phyloP scores from a whole-genome alignment of 2,329 filamentous ascomycete species.

The Claviceps digitariae region DNA sequence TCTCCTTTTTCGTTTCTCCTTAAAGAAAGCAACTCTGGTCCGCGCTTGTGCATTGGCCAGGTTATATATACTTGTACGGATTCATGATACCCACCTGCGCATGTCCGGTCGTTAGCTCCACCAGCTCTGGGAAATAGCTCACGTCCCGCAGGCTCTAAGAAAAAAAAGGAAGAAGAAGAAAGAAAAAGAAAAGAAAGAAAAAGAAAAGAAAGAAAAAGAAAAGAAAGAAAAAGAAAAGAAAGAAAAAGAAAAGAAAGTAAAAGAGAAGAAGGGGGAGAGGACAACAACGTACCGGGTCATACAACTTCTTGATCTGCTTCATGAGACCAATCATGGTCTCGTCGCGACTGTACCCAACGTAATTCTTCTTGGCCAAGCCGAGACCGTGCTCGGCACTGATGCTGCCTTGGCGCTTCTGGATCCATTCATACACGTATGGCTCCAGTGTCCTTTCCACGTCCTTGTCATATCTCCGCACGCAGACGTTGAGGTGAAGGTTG shows the following conservation, averaged over 20 bases:
- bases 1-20: no score
- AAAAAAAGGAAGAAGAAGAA: no score
- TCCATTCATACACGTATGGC: constrained; percentile 97
- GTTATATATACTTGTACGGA: constrained; percentile 84
- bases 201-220: no score
- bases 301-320: constrained; percentile 88
- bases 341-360: constrained; percentile 82
- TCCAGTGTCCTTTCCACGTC: constrained; percentile 77
- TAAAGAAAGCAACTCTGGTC: not conserved
- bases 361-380: constrained; percentile 90
- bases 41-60: not conserved
- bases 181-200: no score
- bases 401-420: constrained; percentile 71
- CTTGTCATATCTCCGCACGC: constrained; percentile 71
- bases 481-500: constrained; percentile 88
- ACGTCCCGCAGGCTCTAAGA: no score
- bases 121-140: not conserved
- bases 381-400: constrained; percentile 96
- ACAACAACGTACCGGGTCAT: constrained; percentile 83
- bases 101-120: constrained; percentile 14
- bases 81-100: constrained; percentile 96
- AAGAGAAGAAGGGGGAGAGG: no score
- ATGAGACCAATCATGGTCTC: constrained; percentile 80
- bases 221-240: not conserved
- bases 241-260: constrained; percentile 4